Base-by-base conservation (phyloP, 352 stramenopile genomes). In the Phytopythium cucurbitacearum region DNA sequence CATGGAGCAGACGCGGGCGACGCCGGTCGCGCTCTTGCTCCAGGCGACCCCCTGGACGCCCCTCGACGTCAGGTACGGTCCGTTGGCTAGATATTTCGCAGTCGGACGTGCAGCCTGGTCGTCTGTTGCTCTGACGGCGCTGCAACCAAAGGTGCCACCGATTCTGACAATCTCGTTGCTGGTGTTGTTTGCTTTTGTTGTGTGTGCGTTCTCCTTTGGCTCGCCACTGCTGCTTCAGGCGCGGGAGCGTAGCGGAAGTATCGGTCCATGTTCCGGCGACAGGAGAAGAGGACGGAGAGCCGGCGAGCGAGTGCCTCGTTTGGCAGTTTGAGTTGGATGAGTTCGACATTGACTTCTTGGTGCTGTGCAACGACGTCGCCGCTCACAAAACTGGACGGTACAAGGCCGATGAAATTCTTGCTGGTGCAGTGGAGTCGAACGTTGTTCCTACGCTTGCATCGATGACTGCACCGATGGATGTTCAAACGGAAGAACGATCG, bases 321-420 rank as follows among this genome's bases (percentile, higher is more conserved):
- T 89, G 76, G 79, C 76, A 89, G 46, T 87, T 89, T 47, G 53
- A 56, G 48, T 59, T 89, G 3, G 64, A 85, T 12, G 72, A 85
- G 51, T 78, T 64, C 48, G 79, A 89, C 44, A 59, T 87, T 21
- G 73, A 68, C 49, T 87, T 89, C 49, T 74, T 83, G 57, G 28
- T 89, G 42, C 58, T 87, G 15, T 58, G 76, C 35, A 76, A 87
- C 48, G 72, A 59, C 11, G 44, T 12, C 1, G 47, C 73, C 0
- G 16, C 75, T 21, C 56, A 72, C 6, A 66, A 78, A 39, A 51
- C 64, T 10, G 60, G 61, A 50, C 72, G 79, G 5, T 80, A 75
- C 34, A 69, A 63, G 13, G 72, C 75, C 7, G 48, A 40, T 5
- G 48, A 38, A 28, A 40, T 9, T 6, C 5, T 41, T 4, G 7